Evolutionary conservation across 2,329 filamentous ascomycete genomes (phyloP).

Genomic region (Bisporella sp.): DNA sequence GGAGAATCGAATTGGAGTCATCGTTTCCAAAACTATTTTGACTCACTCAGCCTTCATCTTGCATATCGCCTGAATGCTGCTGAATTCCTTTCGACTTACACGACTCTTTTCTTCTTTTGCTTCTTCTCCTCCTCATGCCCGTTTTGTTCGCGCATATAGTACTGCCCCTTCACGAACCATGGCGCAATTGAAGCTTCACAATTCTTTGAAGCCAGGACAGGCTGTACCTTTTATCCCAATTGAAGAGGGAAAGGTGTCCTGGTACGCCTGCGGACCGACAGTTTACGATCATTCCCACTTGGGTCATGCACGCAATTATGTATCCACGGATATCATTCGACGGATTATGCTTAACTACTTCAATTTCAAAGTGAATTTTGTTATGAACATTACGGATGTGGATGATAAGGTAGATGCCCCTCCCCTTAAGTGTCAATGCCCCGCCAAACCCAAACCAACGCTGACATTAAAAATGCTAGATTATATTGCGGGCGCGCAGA

Average conservation of each 20-base stretch:
- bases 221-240: constrained; percentile 21
- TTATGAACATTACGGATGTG: constrained; percentile 69
- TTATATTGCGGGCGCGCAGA: constrained; percentile 67
- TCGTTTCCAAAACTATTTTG: too few species aligned
- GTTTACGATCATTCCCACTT: constrained; percentile 61
- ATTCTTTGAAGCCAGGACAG: constrained; percentile 23
- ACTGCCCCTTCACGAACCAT: too few species aligned
- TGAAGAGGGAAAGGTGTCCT: constrained; percentile 32
- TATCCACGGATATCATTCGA: constrained; percentile 64
- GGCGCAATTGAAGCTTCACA: constrained; percentile 25
- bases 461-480: constrained; percentile 33
- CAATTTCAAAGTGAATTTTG: constrained; percentile 58
- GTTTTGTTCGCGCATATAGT: too few species aligned
- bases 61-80: too few species aligned
- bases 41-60: too few species aligned
- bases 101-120: too few species aligned
- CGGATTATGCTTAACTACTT: constrained; percentile 64
- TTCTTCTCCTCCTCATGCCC: too few species aligned
- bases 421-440: not conserved
- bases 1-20: too few species aligned
- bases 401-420: constrained; percentile 46
- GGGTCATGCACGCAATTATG: constrained; percentile 67
- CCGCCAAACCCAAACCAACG: not conserved
- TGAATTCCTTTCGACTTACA: too few species aligned
- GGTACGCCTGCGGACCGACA: constrained; percentile 69